phyloP scores from a whole-genome alignment of 257 asterid genomes.

The Eucommia ulmoides region DNA sequence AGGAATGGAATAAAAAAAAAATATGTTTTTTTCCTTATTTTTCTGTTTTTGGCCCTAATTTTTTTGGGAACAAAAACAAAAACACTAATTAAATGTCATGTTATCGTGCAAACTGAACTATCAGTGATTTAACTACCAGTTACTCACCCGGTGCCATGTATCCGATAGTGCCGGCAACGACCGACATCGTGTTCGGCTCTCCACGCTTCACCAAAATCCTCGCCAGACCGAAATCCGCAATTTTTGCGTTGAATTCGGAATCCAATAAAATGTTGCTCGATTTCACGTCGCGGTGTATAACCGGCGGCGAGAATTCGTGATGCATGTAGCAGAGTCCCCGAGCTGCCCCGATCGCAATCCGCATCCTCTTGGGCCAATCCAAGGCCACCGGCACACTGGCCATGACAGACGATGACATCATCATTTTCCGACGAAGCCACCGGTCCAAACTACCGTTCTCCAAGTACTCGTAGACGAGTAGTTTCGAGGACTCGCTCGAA shows the following conservation, averaged over 20 bases:
- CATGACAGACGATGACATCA: slow-evolving; percentile 10
- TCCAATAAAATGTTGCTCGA: background rate
- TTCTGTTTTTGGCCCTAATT: too few relatives aligned
- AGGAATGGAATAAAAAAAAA: too few relatives aligned
- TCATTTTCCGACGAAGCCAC: slow-evolving; percentile 53
- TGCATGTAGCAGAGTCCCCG: slow-evolving; percentile 50
- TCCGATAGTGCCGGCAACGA: slow-evolving; percentile 49
- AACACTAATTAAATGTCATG: too few relatives aligned
- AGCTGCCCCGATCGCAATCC: slow-evolving; percentile 46
- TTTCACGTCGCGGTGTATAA: slow-evolving; percentile 35
- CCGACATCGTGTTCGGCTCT: slow-evolving; percentile 40
- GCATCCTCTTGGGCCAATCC: slow-evolving; percentile 46
- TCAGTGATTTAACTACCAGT: too few relatives aligned
- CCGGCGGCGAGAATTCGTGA: slow-evolving; percentile 34
- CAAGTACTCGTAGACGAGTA: slow-evolving; percentile 77
- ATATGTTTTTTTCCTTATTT: too few relatives aligned
- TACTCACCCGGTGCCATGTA: slow-evolving; percentile 49
- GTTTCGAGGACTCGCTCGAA: slow-evolving; percentile 38
- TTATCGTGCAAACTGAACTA: too few relatives aligned
- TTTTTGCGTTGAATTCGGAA: background rate
- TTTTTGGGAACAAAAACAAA: too few relatives aligned
- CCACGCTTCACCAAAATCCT: slow-evolving; percentile 28
- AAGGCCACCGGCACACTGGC: slow-evolving; percentile 26
- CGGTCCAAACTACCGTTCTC: slow-evolving; percentile 64
- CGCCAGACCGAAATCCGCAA: slow-evolving; percentile 40